These are phyloP conservation scores for Plasmodium blacklocki DNA, from an alignment of 169 alveolate genomes.

Conservation along the genomic window DNA sequence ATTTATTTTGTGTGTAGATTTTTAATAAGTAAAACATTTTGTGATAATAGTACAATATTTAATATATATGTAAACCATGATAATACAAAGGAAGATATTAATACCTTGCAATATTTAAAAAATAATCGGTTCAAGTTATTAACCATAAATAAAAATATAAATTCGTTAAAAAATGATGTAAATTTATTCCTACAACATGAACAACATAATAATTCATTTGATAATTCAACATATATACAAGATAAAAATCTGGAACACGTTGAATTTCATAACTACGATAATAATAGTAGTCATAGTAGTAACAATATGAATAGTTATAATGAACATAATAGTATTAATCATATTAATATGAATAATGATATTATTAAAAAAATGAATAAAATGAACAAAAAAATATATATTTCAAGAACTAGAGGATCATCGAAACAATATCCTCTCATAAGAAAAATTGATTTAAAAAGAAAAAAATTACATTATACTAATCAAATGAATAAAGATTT, in stretches of 20 bases:
- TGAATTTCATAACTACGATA: neutral
- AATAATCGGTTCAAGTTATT: conserved; percentile 37
- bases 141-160: conserved; percentile 1
- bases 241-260: too few species aligned
- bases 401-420: neutral
- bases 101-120: conserved; percentile 15
- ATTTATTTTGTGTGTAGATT: conserved; percentile 67
- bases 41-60: conserved; percentile 74
- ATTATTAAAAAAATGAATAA: neutral
- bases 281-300: neutral
- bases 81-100: conserved; percentile 12
- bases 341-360: neutral
- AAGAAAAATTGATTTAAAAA: conserved; percentile 3
- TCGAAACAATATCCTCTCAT: conserved; percentile 3
- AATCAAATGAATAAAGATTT: conserved; percentile 16
- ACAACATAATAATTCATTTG: too few species aligned
- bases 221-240: too few species aligned
- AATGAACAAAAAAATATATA: conserved; percentile 17
- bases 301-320: neutral
- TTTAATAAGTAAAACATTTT: conserved; percentile 74
- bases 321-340: too few species aligned
- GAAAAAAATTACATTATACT: conserved; percentile 19
- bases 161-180: too few species aligned
- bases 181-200: too few species aligned
- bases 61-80: conserved; percentile 20